Percentiles rank a stretch among this genome's conserved stretches.
Evolutionary conservation across 2,329 filamentous ascomycete species (phyloP).

Genomic region (Neofusicoccum sp.): DNA sequence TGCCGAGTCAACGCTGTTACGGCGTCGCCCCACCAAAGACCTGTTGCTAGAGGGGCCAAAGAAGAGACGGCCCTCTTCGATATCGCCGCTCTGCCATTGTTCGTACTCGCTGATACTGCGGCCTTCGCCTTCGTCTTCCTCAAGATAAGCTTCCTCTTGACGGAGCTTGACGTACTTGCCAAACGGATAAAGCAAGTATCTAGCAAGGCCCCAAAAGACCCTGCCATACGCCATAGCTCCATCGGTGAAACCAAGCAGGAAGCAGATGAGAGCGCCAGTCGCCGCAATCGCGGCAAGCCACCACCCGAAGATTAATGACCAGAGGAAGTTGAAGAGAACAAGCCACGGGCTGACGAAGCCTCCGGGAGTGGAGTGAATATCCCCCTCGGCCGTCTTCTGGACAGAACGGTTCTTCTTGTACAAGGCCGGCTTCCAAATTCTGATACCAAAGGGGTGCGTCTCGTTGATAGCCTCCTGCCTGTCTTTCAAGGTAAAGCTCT

Average conservation of each 20-base stretch:
- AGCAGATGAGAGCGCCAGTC: slow-evolving; percentile 72
- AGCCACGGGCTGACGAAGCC: slow-evolving; percentile 82
- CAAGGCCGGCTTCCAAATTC: slow-evolving; percentile 96
- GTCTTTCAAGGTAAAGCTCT: slow-evolving; percentile 97
- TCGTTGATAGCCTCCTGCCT: slow-evolving; percentile 97
- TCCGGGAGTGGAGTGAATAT: slow-evolving; percentile 93
- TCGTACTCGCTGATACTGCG: slow-evolving; percentile 98
- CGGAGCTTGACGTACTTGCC: slow-evolving; percentile 93
- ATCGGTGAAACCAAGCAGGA: slow-evolving; percentile 71
- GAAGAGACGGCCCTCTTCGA: slow-evolving; percentile 93
- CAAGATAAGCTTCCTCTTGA: slow-evolving; percentile 88
- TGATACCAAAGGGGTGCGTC: slow-evolving; percentile 97
- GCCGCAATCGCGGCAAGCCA: slow-evolving; percentile 82
- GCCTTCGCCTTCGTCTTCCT: slow-evolving; percentile 93
- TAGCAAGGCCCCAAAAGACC: slow-evolving; percentile 77
- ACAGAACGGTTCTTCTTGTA: slow-evolving; percentile 98
- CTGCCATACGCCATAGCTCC: slow-evolving; percentile 83
- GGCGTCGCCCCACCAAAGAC: slow-evolving; percentile 80
- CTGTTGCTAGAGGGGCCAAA: slow-evolving; percentile 76
- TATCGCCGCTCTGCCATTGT: slow-evolving; percentile 96
- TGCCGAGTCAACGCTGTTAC: slow-evolving; percentile 84
- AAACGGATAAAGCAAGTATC: slow-evolving; percentile 93
- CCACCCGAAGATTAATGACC: slow-evolving; percentile 93
- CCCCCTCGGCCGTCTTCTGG: slow-evolving; percentile 90
- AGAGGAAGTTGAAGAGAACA: slow-evolving; percentile 82